Percentiles rank a stretch among this genome's conserved stretches.
These are phyloP conservation scores for Coprinopsis cinerea DNA, from an alignment of 768 basidiomycete genomes.

Conservation along the genomic window DNA sequence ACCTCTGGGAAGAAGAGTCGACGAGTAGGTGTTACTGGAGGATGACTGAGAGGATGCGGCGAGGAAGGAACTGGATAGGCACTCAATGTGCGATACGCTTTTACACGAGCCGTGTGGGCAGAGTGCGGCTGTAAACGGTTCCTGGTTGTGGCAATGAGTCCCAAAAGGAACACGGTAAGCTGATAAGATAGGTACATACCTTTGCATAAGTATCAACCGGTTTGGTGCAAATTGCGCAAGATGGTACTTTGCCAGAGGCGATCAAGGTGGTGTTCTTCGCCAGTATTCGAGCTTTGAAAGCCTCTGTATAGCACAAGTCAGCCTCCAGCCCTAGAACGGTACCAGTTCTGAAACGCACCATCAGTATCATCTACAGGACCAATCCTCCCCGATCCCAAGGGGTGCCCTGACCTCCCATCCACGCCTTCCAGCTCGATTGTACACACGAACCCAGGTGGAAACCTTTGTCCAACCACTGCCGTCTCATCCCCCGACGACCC, in stretches of 20 bases:
- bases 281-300: constrained; percentile 43
- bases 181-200: constrained; percentile 30
- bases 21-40: not conserved
- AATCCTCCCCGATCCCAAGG: constrained; percentile 43
- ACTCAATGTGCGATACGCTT: constrained; percentile 51
- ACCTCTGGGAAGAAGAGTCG: constrained; percentile 52
- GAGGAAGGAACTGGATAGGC: constrained; percentile 40
- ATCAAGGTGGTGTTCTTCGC: constrained; percentile 42
- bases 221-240: constrained; percentile 46
- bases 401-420: constrained; percentile 53
- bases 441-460: constrained; percentile 50
- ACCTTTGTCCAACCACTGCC: constrained; percentile 8
- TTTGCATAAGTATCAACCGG: constrained; percentile 32
- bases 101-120: constrained; percentile 48
- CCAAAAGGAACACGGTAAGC: too few species aligned
- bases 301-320: constrained; percentile 25
- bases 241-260: constrained; percentile 24
- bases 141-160: constrained; percentile 34
- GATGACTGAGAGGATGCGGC: too few species aligned
- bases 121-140: constrained; percentile 43
- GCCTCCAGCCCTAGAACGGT: not conserved
- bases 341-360: constrained; percentile 29
- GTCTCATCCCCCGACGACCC: not conserved
- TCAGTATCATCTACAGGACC: constrained; percentile 56
- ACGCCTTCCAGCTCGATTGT: constrained; percentile 61